Conservation (phyloP, 2,329 filamentous ascomycete genomes). For the Clarireedia homoeocarpa region DNA sequence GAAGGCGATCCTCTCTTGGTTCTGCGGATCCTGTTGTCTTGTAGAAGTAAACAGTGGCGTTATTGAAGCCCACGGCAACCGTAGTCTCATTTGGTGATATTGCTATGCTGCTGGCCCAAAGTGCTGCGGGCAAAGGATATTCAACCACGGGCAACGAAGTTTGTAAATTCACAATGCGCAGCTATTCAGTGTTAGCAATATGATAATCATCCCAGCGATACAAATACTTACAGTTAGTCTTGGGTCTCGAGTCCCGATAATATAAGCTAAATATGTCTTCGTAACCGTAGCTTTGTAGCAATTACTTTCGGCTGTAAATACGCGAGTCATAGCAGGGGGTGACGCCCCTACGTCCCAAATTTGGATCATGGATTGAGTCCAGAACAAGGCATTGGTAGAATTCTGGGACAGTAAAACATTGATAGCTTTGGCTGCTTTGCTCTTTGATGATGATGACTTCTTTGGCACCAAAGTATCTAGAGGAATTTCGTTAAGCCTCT, state of each 20-base stretch:
- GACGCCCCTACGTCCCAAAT: slow-evolving; percentile 34
- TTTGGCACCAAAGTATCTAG: slow-evolving; percentile 27
- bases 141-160: slow-evolving; percentile 29
- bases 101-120: slow-evolving; percentile 34
- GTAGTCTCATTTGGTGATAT: slow-evolving; percentile 35
- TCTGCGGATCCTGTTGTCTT: slow-evolving; percentile 30
- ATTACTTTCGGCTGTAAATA: slow-evolving; percentile 32
- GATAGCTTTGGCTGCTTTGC: slow-evolving; percentile 29
- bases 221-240: slow-evolving; percentile 32
- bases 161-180: slow-evolving; percentile 34
- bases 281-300: slow-evolving; percentile 34
- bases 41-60: slow-evolving; percentile 34
- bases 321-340: slow-evolving; percentile 29
- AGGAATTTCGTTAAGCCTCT: slow-evolving; percentile 34
- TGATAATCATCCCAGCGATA: not conserved
- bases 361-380: slow-evolving; percentile 33
- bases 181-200: slow-evolving; percentile 19
- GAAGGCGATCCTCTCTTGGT: slow-evolving; percentile 33
- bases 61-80: slow-evolving; percentile 35
- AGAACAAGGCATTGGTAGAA: slow-evolving; percentile 33
- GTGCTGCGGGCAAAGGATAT: slow-evolving; percentile 33
- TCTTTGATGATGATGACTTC: slow-evolving; percentile 23
- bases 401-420: slow-evolving; percentile 33
- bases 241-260: slow-evolving; percentile 35
- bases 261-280: slow-evolving; percentile 32